phyloP scores from a whole-genome alignment of 345 rosid genomes.

The Excoecaria agallocha region DNA sequence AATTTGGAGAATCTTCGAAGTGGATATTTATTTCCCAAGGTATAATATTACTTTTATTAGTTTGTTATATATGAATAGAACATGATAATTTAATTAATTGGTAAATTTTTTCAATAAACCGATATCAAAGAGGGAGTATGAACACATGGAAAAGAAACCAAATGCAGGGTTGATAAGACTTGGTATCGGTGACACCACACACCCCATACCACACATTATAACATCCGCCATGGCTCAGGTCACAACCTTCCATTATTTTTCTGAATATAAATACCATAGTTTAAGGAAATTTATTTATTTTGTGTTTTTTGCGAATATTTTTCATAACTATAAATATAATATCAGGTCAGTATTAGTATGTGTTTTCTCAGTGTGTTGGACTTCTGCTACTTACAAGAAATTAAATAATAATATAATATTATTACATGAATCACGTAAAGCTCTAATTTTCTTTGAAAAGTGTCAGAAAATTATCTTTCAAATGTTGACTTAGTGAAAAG shows the following conservation, averaged over 20 bases:
- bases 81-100: not conserved
- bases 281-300: not conserved
- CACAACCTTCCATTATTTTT: not conserved
- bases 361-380: too few relatives aligned
- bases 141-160: constrained; percentile 54
- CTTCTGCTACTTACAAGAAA: too few relatives aligned
- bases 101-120: constrained; percentile 7
- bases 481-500: too few relatives aligned
- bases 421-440: too few relatives aligned
- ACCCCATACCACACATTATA: constrained; percentile 62
- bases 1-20: constrained; percentile 64
- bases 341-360: too few relatives aligned
- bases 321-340: too few relatives aligned
- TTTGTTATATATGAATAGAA: not conserved
- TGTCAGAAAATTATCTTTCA: too few relatives aligned
- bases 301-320: too few relatives aligned
- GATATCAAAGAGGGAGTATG: constrained; percentile 55
- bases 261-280: too few relatives aligned
- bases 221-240: constrained; percentile 63
- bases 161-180: constrained; percentile 60
- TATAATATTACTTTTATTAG: not conserved
- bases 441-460: too few relatives aligned
- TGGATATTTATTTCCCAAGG: constrained; percentile 82
- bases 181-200: constrained; percentile 76
- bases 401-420: too few relatives aligned